These are phyloP conservation scores for Lentinula raphanica DNA, from an alignment of 768 basidiomycete genomes.

Conservation along the genomic window DNA sequence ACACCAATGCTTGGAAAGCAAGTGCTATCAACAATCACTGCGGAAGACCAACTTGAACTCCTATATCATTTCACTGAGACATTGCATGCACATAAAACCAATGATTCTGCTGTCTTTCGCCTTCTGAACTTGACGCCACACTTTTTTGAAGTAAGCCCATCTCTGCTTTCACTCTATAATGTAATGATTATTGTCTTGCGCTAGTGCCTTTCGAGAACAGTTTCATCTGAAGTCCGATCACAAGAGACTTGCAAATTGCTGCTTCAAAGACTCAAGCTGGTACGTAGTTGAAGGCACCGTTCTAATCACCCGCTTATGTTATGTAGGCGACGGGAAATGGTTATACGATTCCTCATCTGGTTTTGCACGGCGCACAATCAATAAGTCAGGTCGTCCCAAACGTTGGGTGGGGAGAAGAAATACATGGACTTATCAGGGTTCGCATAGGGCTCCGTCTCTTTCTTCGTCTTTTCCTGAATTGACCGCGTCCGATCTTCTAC, in stretches of 20 bases:
- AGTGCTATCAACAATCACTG: conserved; percentile 39
- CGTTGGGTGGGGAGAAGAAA: conserved; percentile 21
- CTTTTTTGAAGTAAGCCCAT: conserved; percentile 41
- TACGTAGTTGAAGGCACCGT: conserved; percentile 17
- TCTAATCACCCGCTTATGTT: not conserved
- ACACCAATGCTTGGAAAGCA: conserved; percentile 37
- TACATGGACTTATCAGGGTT: conserved; percentile 50
- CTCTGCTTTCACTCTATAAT: not conserved
- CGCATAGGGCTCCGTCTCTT: conserved; percentile 39
- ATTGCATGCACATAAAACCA: conserved; percentile 33
- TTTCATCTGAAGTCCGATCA: not conserved
- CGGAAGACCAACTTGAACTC: conserved; percentile 39
- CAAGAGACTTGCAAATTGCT: conserved; percentile 33
- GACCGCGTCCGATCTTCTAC: not conserved
- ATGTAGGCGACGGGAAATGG: conserved; percentile 9
- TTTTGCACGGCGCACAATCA: conserved; percentile 29
- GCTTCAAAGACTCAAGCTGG: conserved; percentile 38
- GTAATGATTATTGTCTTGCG: not conserved
- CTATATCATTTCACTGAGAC: conserved; percentile 41
- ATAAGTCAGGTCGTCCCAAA: conserved; percentile 21
- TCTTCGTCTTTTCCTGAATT: conserved; percentile 16
- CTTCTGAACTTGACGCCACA: conserved; percentile 45
- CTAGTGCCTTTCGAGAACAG: not conserved
- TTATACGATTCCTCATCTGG: conserved; percentile 39
- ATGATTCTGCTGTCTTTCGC: conserved; percentile 22